Base-by-base conservation (phyloP, 371 early-diverging fungal species). In the Nematocida sp. region DNA sequence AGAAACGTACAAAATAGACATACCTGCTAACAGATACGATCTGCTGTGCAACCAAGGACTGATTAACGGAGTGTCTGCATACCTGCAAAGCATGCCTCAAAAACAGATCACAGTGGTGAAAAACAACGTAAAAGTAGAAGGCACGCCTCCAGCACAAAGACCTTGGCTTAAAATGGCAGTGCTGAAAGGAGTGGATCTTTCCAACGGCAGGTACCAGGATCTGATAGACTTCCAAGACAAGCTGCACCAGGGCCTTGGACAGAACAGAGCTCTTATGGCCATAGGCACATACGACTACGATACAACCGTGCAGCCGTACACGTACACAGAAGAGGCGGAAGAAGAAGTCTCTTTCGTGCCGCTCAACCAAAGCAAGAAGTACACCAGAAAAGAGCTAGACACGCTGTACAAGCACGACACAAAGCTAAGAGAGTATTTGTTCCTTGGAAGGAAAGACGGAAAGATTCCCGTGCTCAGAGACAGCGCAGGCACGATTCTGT, bases 161-260 rank as follows among this genome's bases (percentile, higher is more conserved):
- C 94, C 94, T 31, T 88, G 83, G 65, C 86, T 93, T 36, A 95
- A 95, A 25, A 88, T 90, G 65, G 99, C 95, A 36, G 84, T 99
- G 64, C 86, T 99, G 64, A 88, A 93, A 70, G 87, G 90, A 75
- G 86, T 96, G 62, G 87, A 84, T 63, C 89, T 99, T 81, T 88
- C 86, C 36, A 84, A 89, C 57, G 87, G 87, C 38, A 83, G 85
- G 75, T 96, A 95, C 86, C 87, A 90, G 75, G 89, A 88, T 80
- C 94, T 97, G 85, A 96, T 99, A 76, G 92, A 94, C 64, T 87
- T 95, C 63, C 98, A 99, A 85, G 97, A 96, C 79, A 99, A 95
- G 86, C 88, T 99, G 43, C 96, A 97, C 86, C 87, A 87, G 80
- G 94, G 86, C 87, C 95, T 78, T 91, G 97, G 86, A 60, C 89